phyloP scores from a whole-genome alignment of 169 alveolate species.

The Plasmodium inui region DNA sequence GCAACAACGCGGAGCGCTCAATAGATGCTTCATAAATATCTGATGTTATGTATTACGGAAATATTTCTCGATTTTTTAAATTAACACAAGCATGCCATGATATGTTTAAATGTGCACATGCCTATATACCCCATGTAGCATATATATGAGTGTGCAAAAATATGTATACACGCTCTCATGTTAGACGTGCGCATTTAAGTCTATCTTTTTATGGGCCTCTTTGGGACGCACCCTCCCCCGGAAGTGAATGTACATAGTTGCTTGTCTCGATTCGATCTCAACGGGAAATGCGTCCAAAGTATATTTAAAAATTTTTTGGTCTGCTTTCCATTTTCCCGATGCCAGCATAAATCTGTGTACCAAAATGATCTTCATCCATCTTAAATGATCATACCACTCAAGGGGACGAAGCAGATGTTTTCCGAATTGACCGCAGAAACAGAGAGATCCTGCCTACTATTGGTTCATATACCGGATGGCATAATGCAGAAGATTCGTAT shows the following conservation, averaged over 20 bases:
- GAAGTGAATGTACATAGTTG: background rate
- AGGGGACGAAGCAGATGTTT: background rate
- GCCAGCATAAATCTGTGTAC: background rate
- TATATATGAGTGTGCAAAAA: background rate
- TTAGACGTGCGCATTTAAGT: background rate
- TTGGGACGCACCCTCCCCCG: background rate
- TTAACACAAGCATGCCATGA: background rate
- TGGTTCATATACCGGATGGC: too few species aligned
- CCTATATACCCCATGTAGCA: background rate
- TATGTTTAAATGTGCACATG: background rate
- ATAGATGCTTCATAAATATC: background rate
- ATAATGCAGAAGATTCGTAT: background rate
- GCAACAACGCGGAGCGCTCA: background rate
- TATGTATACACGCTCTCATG: background rate
- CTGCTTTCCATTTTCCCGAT: background rate
- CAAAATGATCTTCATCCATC: background rate
- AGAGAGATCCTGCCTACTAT: background rate
- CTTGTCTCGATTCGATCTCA: background rate
- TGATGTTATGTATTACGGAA: background rate
- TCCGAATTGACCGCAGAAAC: background rate
- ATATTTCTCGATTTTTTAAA: background rate
- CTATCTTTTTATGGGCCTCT: background rate
- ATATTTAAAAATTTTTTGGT: background rate
- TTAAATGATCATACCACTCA: background rate
- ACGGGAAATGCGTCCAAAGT: background rate